These are phyloP conservation scores for Colletotrichum sp. DNA, from an alignment of 2,329 filamentous ascomycete genomes.

Conservation along the genomic window DNA sequence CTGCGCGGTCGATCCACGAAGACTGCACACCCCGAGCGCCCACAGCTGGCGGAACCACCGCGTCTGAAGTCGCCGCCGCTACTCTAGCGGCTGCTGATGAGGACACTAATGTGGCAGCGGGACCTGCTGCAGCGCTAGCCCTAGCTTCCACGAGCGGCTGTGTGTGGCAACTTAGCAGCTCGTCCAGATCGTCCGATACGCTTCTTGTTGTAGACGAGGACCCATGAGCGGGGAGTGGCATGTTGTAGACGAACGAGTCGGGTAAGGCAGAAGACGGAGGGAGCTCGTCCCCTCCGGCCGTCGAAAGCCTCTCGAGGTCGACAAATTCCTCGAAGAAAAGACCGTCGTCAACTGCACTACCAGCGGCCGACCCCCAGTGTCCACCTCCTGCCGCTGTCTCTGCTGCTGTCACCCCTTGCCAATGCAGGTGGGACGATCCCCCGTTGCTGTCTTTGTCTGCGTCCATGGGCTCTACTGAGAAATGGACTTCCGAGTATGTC, in stretches of 20 bases:
- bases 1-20: conserved; percentile 18
- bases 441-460: conserved; percentile 17
- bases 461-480: conserved; percentile 20
- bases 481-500: conserved; percentile 16
- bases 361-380: background rate
- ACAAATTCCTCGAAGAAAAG: conserved; percentile 33
- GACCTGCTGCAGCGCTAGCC: conserved; percentile 21
- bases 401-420: conserved; percentile 9
- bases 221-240: conserved; percentile 16
- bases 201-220: conserved; percentile 13
- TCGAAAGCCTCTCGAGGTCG: conserved; percentile 25
- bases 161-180: conserved; percentile 20
- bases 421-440: conserved; percentile 9
- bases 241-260: conserved; percentile 23
- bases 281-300: conserved; percentile 13
- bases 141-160: conserved; percentile 14
- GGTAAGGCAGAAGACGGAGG: background rate
- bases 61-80: conserved; percentile 3
- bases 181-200: conserved; percentile 23
- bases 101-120: conserved; percentile 17
- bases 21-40: conserved; percentile 8
- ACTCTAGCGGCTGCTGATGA: conserved; percentile 16
- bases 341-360: conserved; percentile 3
- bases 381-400: background rate
- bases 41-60: conserved; percentile 6